Evolutionary conservation across 1,284 basidiomycete species (phyloP).

Genomic region (Volvariella volvacea): DNA sequence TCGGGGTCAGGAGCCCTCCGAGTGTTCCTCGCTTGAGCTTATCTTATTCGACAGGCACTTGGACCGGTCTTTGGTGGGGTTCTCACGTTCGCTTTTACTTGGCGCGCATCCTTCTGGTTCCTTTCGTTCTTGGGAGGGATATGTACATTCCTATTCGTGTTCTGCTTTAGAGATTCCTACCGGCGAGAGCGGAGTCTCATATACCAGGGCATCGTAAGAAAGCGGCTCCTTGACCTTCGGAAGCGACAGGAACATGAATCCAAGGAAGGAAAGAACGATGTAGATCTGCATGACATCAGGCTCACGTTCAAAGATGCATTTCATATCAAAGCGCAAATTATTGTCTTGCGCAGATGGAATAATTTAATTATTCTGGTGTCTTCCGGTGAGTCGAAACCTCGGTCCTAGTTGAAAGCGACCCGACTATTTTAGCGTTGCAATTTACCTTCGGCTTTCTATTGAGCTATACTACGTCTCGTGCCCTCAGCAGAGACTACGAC

Average conservation of each 20-base stretch:
- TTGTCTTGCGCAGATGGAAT: slow-evolving; percentile 54
- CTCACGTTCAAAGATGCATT: slow-evolving; percentile 68
- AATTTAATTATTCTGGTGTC: slow-evolving; percentile 63
- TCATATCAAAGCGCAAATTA: slow-evolving; percentile 54
- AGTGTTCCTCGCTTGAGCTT: not conserved
- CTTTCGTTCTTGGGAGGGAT: slow-evolving; percentile 49
- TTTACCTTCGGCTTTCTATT: slow-evolving; percentile 63
- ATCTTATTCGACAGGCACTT: slow-evolving; percentile 28
- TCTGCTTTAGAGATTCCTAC: slow-evolving; percentile 69
- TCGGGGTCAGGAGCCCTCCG: not conserved
- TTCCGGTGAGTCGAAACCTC: slow-evolving; percentile 45
- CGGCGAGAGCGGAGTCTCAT: slow-evolving; percentile 65
- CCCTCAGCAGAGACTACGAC: slow-evolving; percentile 49
- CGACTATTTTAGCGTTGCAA: slow-evolving; percentile 36
- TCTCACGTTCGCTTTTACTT: slow-evolving; percentile 53
- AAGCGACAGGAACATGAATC: too few relatives aligned
- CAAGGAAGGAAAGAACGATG: not conserved
- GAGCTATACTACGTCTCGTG: slow-evolving; percentile 59
- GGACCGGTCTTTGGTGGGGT: slow-evolving; percentile 60
- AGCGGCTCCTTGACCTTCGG: slow-evolving; percentile 7
- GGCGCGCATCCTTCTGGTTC: slow-evolving; percentile 71
- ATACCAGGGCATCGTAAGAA: slow-evolving; percentile 49
- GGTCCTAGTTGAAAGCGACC: slow-evolving; percentile 1
- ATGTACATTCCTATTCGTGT: slow-evolving; percentile 44
- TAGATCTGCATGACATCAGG: slow-evolving; percentile 32